Evolutionary conservation across 2,329 filamentous ascomycete species (phyloP), one percentile per base, ranked within the genome.

Genomic region (Aspergillus phoenicis): DNA sequence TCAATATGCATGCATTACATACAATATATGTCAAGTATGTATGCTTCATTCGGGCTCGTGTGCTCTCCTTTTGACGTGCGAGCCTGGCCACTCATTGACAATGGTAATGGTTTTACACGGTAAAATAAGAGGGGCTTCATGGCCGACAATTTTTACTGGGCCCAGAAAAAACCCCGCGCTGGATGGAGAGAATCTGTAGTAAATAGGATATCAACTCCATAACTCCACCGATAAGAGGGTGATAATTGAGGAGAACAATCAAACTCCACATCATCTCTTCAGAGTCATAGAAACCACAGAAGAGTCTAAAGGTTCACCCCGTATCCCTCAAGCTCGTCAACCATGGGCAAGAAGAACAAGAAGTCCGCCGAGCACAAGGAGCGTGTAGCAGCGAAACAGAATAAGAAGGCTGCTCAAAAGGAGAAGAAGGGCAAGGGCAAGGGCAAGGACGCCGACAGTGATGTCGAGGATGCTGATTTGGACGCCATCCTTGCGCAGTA

Each of bases 401-500:
- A 90, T 73, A 95, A 91, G 77, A 97, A 97, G 75, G 89, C 89
- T 28, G 80, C 81, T 30, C 82, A 86, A 67, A 85, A 85, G 61
- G 92, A 95, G 71, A 96, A 96, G 76, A 96, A 93, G 77, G 83
- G 85, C 69, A 93, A 93, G 76, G 82, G 83, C 13, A 86, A 91
- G 67, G 88, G 74, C 43, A 68, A 72, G 52, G 81, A 91, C 75
- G 89, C 90, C 28, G 93, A 93, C 75, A 94, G 91, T 73, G 94
- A 97, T 74, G 91, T 85, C 52, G 94, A 98, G 75, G 93, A 97
- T 69, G 88, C 95, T 13, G 95, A 98, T 77, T 85, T 99, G 39
- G 95, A 99, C 73, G 89, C 89, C 49, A 93, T 99, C 48, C 87
- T 99, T 28, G 93, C 94, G 49, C 91, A 96, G 75, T 98, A 96